Percentiles rank a stretch among this genome's conserved stretches.
phyloP scores from a whole-genome alignment of 2,329 filamentous ascomycete genomes.

The Penicillium aurantiogriseum region DNA sequence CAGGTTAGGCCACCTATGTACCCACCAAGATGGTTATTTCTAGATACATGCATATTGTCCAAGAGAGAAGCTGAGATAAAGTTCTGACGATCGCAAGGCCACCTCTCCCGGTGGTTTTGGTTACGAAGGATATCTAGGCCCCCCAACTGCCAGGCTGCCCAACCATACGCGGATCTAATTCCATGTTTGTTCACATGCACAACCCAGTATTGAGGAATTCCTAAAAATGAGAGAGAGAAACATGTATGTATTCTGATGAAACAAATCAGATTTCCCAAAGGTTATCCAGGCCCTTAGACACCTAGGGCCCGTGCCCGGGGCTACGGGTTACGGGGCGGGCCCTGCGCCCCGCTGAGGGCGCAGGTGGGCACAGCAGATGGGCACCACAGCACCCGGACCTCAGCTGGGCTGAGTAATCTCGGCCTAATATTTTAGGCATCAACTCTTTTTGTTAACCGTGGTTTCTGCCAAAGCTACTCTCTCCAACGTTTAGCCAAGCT shows the following conservation, averaged over 20 bases:
- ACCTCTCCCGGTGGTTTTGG: neutral
- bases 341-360: neutral
- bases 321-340: neutral
- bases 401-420: neutral
- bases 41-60: neutral
- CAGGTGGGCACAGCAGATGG: neutral
- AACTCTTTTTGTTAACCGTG: neutral
- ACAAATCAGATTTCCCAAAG: neutral
- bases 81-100: neutral
- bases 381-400: neutral
- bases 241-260: neutral
- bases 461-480: neutral
- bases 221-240: neutral
- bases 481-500: neutral
- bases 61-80: neutral
- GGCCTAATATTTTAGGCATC: neutral
- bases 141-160: neutral
- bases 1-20: neutral
- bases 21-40: no score
- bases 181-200: neutral
- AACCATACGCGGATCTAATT: neutral
- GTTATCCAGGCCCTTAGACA: neutral
- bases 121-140: neutral
- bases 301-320: neutral
- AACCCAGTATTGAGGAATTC: neutral